Base-by-base conservation (phyloP, 1,139 yeast genomes). In the Lodderomyces theae region DNA sequence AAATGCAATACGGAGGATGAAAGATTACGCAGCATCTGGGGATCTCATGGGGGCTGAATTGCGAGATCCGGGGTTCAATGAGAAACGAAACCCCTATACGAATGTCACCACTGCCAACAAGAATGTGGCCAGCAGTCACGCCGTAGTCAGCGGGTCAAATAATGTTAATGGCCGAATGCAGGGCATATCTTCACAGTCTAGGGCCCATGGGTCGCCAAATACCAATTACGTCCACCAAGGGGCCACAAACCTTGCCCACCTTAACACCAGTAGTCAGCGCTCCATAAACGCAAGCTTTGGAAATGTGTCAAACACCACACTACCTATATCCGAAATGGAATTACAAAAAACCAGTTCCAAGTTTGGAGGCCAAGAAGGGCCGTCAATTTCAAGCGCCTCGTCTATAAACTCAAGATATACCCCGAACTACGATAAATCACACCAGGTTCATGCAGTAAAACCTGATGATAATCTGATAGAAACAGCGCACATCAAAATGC, bases 1-100 rank as follows among this genome's bases (percentile, higher is more conserved):
- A 23, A 41, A 39, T 11, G 41, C 42, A 3, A 44, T 46, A 13
- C 32, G 44, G 21, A 44, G 45, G 5, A 34, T 46, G 34, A 42
- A 39, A 37, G 28, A 24, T 13, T 24, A 34, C n/a, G 21, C 29
- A 23, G 19, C 30, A 30, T 5, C 34, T 16, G 15, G 33, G 4
- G 24, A 32, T 22, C 23, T 22, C n/a, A 16, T n/a, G 11, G 11
- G 18, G 31, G 31, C n/a, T 5, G 15, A 28, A 6, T 5, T 28
- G 12, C 18, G 3, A 15, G 18, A 6, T 16, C 31, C 16, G 9
- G 15, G 5, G 13, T 4, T 3, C 9, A 12, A 12, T 9, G 10
- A 18, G 12, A 17, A 28, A 28, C 31, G 3, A 28, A 10, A 10
- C 12, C 3, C 3, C 7, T 8, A n/a, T 8, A 4, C 31, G 3